Evolutionary conservation across 1,139 yeast genomes (phyloP), one percentile per base, ranked within the genome.

Genomic region (Taiozyma sp.): DNA sequence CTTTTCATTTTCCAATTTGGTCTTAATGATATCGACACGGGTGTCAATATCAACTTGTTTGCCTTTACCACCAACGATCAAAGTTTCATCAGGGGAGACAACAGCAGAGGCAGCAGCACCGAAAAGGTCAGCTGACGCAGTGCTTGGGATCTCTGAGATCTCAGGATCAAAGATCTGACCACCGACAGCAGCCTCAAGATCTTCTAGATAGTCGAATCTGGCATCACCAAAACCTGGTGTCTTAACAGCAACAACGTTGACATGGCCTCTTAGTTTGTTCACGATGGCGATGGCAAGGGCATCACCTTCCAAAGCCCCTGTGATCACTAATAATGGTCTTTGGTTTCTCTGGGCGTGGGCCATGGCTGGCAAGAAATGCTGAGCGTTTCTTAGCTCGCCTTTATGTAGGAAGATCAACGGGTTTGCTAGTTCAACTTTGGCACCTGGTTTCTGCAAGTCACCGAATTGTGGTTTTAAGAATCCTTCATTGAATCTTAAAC

Each of bases 211-310:
- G 45, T 61, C 62, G 12, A 34, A 38, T 46, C 58, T 56, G 28
- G 62, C 56, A 43, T 60, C 63, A 48, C 64, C 65, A 48, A 54
- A 62, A 3, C 65, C 65, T 27, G 65, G 65, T 2, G 61, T 54
- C 39, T 55, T 59, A 6, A 61, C 59, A 6, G 56, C 62, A 41
- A 59, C 54, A 13, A 62, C 60, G 23, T 60, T 51, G 6, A 61
- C 63, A 45, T 58, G 59, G 12, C 60, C 60, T 49, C 55, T 58
- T 4, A 62, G 23, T 48, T 61, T 62, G 54, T 62, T 62, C 32
- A 62, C 49, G 24, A 61, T 8, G 0, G 63, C 51, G 41, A 62
- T 60, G 8, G 65, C 64, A 14, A 60, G 43, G 1, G 65, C 65
- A 49, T 62, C 65, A 38, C 63, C 62, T 44, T 57, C 61, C 3